These are phyloP conservation scores for Suillus paluster DNA, from an alignment of 768 basidiomycete species.

Conservation along the genomic window DNA sequence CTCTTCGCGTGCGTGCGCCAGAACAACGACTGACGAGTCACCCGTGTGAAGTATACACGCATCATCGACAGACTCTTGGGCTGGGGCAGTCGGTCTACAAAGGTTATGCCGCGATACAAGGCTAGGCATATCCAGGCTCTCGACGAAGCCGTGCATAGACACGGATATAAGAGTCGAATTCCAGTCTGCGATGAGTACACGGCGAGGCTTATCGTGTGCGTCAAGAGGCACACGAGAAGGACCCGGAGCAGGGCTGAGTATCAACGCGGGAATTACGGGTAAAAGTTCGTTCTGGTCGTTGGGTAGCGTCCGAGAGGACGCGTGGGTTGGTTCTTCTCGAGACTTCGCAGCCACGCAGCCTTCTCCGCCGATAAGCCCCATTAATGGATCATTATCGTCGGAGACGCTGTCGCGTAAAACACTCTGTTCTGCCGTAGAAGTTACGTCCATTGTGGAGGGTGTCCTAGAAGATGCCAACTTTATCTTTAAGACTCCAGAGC, in stretches of 20 bases:
- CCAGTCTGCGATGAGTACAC: constrained; percentile 31
- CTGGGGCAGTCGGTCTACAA: constrained; percentile 25
- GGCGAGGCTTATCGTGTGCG: constrained; percentile 44
- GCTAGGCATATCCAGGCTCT: constrained; percentile 27
- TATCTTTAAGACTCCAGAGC: constrained; percentile 28
- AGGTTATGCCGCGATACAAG: constrained; percentile 21
- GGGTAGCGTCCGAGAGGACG: not conserved
- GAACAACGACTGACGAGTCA: constrained; percentile 31
- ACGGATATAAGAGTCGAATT: constrained; percentile 30
- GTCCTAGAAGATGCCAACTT: constrained; percentile 7
- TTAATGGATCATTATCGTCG: not conserved
- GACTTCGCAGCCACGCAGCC: not conserved
- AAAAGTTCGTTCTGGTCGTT: not conserved
- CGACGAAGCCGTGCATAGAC: constrained; percentile 46
- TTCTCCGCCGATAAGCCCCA: not conserved
- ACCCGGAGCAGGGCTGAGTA: constrained; percentile 1
- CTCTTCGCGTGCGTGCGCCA: constrained; percentile 45
- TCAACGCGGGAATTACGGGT: not conserved
- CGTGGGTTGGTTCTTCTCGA: not conserved
- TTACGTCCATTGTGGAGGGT: not conserved
- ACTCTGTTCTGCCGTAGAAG: not conserved
- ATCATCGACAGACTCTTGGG: constrained; percentile 45
- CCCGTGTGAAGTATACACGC: constrained; percentile 41
- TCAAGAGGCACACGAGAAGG: constrained; percentile 25
- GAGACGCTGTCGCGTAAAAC: not conserved